Conservation (phyloP, 2,329 filamentous ascomycete genomes). For the Neobulgaria alba region DNA sequence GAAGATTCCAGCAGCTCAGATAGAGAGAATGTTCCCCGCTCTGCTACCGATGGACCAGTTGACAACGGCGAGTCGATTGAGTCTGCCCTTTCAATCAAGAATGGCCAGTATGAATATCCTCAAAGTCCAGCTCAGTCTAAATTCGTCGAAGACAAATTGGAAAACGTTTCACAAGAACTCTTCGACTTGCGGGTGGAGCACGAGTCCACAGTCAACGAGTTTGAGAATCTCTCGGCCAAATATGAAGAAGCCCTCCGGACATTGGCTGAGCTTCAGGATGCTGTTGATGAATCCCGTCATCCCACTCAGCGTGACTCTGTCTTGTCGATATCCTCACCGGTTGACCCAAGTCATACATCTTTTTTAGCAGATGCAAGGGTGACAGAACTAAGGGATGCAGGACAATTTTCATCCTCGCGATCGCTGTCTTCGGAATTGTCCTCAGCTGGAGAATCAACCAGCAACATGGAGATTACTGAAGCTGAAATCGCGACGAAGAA, state of each 20-base stretch:
- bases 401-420: slow-evolving; percentile 69
- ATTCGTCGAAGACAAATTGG: slow-evolving; percentile 86
- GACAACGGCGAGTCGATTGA: slow-evolving; percentile 31
- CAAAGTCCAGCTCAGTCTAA: slow-evolving; percentile 72
- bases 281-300: slow-evolving; percentile 69
- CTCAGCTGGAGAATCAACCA: slow-evolving; percentile 70
- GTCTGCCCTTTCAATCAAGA: slow-evolving; percentile 25
- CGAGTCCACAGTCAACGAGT: slow-evolving; percentile 73
- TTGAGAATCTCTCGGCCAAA: slow-evolving; percentile 72
- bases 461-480: slow-evolving; percentile 54
- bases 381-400: slow-evolving; percentile 59
- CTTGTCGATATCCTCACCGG: slow-evolving; percentile 41
- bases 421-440: slow-evolving; percentile 93
- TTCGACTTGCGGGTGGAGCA: slow-evolving; percentile 86
- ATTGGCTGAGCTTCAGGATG: slow-evolving; percentile 77
- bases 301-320: slow-evolving; percentile 47
- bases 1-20: slow-evolving; percentile 7
- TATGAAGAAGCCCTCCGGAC: slow-evolving; percentile 84
- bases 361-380: slow-evolving; percentile 75
- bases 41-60: slow-evolving; percentile 26
- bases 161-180: slow-evolving; percentile 84
- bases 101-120: slow-evolving; percentile 26
- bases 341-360: slow-evolving; percentile 57
- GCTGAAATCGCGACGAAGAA: slow-evolving; percentile 41
- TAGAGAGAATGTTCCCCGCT: slow-evolving; percentile 14